Evolutionary conservation across 129 eudicot genomes (phyloP).

Genomic region (Heracleum sosnowskyi): DNA sequence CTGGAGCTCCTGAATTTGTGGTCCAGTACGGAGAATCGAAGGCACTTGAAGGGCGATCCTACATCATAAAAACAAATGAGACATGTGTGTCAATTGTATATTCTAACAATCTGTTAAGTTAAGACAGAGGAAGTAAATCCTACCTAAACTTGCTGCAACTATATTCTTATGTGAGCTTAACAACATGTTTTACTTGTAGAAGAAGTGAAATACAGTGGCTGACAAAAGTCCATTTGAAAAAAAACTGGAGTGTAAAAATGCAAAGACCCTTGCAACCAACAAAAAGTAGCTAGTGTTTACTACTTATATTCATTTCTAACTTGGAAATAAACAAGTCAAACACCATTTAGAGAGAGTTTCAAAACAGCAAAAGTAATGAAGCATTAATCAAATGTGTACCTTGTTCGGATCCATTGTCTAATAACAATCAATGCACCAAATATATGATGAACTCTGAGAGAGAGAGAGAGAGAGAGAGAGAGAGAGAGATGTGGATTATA

Average conservation of each 20-base stretch:
- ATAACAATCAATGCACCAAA: background rate
- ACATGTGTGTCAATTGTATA: too few species aligned
- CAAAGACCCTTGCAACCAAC: background rate
- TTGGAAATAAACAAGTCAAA: too few species aligned
- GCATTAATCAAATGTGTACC: background rate
- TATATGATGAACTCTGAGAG: background rate
- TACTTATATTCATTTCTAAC: too few species aligned
- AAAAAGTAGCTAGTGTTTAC: background rate
- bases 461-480: background rate
- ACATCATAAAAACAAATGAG: slow-evolving; percentile 15
- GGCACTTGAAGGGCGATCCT: slow-evolving; percentile 78
- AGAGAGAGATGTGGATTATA: background rate
- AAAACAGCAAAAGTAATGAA: background rate
- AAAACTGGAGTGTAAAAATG: background rate
- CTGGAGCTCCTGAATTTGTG: slow-evolving; percentile 74
- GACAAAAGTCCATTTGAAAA: background rate
- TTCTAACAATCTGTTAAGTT: too few species aligned
- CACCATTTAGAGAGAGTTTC: background rate
- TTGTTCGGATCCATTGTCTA: slow-evolving; percentile 1
- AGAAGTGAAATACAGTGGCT: background rate
- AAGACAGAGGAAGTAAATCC: too few species aligned
- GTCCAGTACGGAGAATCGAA: slow-evolving; percentile 64
- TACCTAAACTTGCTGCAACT: too few species aligned
- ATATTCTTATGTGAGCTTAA: background rate
- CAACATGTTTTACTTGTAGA: background rate